Conservation (phyloP, 176 grass and related monocot species). For the Avena eriantha region DNA sequence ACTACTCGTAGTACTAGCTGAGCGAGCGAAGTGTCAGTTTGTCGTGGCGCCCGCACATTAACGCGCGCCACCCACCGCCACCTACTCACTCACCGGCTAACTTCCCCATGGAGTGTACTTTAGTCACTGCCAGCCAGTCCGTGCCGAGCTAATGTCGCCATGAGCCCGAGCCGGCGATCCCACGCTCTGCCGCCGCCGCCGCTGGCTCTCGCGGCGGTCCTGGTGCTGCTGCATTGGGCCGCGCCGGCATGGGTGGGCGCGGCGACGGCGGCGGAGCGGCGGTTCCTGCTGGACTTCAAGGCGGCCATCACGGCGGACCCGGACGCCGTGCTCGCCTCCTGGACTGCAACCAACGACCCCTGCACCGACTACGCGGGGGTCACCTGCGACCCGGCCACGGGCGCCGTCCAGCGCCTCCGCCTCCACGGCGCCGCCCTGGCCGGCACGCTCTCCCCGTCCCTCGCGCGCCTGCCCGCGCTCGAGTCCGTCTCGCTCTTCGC, state of each 20-base stretch:
- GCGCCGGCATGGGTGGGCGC: constrained; percentile 11
- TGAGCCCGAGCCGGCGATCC: constrained; percentile 25
- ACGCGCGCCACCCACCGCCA: constrained; percentile 53
- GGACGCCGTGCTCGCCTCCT: constrained; percentile 53
- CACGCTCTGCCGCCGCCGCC: not conserved
- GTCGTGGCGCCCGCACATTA: constrained; percentile 38
- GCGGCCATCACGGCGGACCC: constrained; percentile 71
- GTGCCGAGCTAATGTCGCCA: constrained; percentile 11
- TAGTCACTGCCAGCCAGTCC: not conserved
- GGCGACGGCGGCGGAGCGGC: constrained; percentile 67
- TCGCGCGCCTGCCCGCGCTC: constrained; percentile 60
- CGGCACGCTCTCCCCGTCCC: constrained; percentile 59
- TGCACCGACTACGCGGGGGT: constrained; percentile 61
- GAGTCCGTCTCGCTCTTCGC: constrained; percentile 87
- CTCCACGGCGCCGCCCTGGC: constrained; percentile 55
- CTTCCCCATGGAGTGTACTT: not conserved
- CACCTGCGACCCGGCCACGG: constrained; percentile 55
- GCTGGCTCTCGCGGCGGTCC: not conserved
- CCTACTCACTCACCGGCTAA: constrained; percentile 35
- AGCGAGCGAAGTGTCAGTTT: not conserved
- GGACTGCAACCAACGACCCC: constrained; percentile 60
- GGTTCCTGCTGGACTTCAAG: constrained; percentile 84
- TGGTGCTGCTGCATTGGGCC: constrained; percentile 35
- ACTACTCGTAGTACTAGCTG: no score
- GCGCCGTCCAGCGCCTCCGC: constrained; percentile 68